Evolutionary conservation across 1,284 basidiomycete species (phyloP).

Genomic region (Phlebopus sp.): DNA sequence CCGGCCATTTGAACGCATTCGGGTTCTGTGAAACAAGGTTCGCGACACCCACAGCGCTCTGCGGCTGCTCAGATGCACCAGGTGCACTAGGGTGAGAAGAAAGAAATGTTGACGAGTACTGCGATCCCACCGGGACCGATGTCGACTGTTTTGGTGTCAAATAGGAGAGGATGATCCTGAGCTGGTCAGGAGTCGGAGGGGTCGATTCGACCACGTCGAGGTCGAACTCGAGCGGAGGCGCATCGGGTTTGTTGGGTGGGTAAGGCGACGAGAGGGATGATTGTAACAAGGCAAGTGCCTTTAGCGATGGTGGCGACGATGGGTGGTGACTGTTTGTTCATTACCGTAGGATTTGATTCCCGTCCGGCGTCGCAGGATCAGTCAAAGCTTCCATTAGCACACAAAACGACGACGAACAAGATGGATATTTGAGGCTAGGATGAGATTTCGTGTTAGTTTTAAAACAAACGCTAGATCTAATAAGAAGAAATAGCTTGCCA

Average conservation of each 20-base stretch:
- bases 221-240: slow-evolving; percentile 60
- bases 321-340: slow-evolving; percentile 57
- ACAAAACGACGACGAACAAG: slow-evolving; percentile 44
- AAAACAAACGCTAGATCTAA: not conserved
- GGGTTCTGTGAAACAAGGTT: slow-evolving; percentile 54
- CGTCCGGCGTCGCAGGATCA: not conserved
- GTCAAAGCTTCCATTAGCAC: slow-evolving; percentile 6
- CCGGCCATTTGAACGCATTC: slow-evolving; percentile 66
- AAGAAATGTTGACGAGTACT: slow-evolving; percentile 38
- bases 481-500: slow-evolving; percentile 14
- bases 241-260: slow-evolving; percentile 45
- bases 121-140: slow-evolving; percentile 22
- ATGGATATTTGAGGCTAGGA: slow-evolving; percentile 60
- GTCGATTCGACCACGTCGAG: slow-evolving; percentile 65
- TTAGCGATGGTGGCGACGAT: slow-evolving; percentile 57
- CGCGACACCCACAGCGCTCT: slow-evolving; percentile 44
- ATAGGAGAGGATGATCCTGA: slow-evolving; percentile 64
- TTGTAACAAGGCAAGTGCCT: slow-evolving; percentile 57
- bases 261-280: slow-evolving; percentile 58
- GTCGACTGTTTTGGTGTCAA: slow-evolving; percentile 38
- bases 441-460: no score
- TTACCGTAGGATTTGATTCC: not conserved
- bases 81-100: slow-evolving; percentile 24
- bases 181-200: slow-evolving; percentile 65
- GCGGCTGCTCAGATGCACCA: slow-evolving; percentile 35